A percentile compares a stretch with the other conserved stretches of the same genome.
phyloP scores from a whole-genome alignment of 1,139 yeast species.

The Debaryomycetaceae sp. region DNA sequence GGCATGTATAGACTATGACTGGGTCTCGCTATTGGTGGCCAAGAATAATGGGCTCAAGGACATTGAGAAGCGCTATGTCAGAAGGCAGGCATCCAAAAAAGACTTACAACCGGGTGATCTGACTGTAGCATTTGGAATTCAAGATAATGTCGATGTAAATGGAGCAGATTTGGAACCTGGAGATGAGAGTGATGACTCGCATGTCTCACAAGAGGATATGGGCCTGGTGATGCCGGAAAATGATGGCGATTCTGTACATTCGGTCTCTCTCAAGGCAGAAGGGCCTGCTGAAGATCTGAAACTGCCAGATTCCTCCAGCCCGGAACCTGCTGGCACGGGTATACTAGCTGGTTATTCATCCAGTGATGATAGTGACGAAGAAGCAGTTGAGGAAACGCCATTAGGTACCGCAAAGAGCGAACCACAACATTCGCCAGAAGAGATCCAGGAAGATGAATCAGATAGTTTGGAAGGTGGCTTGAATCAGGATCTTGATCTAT shows the following conservation, averaged over 20 bases:
- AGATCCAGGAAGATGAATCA: conserved; percentile 4
- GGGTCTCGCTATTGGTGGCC: conserved; percentile 29
- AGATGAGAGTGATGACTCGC: neutral
- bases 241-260: no score
- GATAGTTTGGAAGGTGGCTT: conserved; percentile 2
- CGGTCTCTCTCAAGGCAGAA: no score
- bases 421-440: conserved; percentile 5
- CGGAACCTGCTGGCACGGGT: conserved; percentile 1
- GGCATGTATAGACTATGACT: conserved; percentile 26
- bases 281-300: conserved; percentile 3
- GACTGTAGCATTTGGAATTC: conserved; percentile 4
- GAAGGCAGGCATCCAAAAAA: neutral
- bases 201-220: conserved; percentile 3
- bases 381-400: conserved; percentile 4
- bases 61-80: conserved; percentile 3
- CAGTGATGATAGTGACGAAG: conserved; percentile 9
- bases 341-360: conserved; percentile 7
- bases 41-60: conserved; percentile 27
- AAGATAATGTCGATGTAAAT: conserved; percentile 1
- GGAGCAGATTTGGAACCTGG: neutral
- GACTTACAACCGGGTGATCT: conserved; percentile 3
- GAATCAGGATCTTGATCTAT: conserved; percentile 16
- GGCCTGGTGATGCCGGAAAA: neutral
- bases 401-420: conserved; percentile 6
- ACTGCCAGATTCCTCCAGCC: neutral